phyloP scores from a whole-genome alignment of 1,284 basidiomycete genomes.

The Mycena sp. region DNA sequence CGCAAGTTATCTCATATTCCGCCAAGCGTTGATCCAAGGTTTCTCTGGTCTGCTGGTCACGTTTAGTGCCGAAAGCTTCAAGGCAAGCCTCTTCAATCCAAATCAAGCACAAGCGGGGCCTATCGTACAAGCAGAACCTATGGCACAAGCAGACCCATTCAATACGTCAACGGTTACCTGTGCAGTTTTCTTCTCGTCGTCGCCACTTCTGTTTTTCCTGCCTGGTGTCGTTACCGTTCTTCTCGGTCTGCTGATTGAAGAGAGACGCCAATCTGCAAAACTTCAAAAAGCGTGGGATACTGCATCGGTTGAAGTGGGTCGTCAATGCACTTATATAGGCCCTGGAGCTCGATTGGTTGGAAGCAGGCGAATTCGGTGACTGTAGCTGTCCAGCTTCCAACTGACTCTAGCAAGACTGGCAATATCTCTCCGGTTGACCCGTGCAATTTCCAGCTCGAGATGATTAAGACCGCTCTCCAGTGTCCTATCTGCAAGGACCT shows the following conservation, averaged over 20 bases:
- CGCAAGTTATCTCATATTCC: no score
- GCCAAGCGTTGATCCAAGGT: no score
- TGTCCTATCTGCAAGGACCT: neutral
- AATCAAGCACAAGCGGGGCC: no score
- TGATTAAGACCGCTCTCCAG: neutral
- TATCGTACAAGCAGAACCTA: no score
- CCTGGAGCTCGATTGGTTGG: no score
- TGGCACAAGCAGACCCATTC: no score
- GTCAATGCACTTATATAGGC: neutral
- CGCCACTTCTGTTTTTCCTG: neutral
- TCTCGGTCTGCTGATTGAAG: neutral
- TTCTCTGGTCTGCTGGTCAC: no score
- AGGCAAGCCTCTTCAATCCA: no score
- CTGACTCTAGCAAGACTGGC: neutral
- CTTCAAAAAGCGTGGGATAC: neutral
- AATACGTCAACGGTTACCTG: neutral
- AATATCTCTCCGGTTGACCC: neutral
- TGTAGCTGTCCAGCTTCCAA: neutral
- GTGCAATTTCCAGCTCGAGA: neutral
- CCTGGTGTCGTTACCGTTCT: neutral
- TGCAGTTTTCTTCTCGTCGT: neutral
- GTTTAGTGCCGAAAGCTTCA: no score
- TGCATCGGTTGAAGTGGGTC: neutral
- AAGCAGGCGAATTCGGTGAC: neutral
- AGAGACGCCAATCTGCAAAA: neutral